Evolutionary conservation across 2,329 filamentous ascomycete species (phyloP), one percentile per base, ranked within the genome.

Genomic region (Thelonectria blattea): DNA sequence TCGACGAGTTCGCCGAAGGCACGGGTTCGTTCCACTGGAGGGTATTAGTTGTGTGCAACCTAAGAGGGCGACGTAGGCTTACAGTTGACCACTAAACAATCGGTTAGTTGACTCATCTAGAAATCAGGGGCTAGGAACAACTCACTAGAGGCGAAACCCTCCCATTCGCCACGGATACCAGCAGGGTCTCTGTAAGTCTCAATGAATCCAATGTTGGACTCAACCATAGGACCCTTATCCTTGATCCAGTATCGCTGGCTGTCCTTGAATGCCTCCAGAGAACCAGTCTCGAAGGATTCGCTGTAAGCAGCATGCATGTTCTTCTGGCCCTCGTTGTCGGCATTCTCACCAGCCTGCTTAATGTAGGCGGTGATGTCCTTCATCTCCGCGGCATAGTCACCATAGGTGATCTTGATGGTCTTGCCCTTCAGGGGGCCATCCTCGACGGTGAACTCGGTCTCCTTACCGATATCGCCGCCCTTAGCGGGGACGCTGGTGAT

Each of bases 1-100:
- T 88, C 84, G 5, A 98, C 95, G 1, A 98, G 85, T 67, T 91
- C 89, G 8, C 90, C 90, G 72, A 98, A 98, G 1, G 93, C 92
- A 60, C 85, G 86, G 1, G 94, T 99, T 18, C 94, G 88, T 75
- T 97, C 94, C 72, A 94, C 72, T 78, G 58, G 51, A 65, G 39
- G 22, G 48, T 20, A 18, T 63, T 12, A 63, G 64, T 32, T 42
- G 46, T 15, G 17, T 32, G 4, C 17, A 34, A 8, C 10, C 9
- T 43, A 34, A 7, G 14, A 11, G 17, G 18, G 17, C n/a, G 4
- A 50, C 5, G 17, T 30, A n/a, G 11, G 56, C 74, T 58, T 69
- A 77, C 76, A 83, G 77, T 98, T 98, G 47, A 98, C 90, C 76
- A 91, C 78, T 70, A 52, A 12, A 18, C 12, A 30, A 11, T 10